Base-by-base conservation (phyloP, 768 basidiomycete genomes). In the Gloeophyllum trabeum region DNA sequence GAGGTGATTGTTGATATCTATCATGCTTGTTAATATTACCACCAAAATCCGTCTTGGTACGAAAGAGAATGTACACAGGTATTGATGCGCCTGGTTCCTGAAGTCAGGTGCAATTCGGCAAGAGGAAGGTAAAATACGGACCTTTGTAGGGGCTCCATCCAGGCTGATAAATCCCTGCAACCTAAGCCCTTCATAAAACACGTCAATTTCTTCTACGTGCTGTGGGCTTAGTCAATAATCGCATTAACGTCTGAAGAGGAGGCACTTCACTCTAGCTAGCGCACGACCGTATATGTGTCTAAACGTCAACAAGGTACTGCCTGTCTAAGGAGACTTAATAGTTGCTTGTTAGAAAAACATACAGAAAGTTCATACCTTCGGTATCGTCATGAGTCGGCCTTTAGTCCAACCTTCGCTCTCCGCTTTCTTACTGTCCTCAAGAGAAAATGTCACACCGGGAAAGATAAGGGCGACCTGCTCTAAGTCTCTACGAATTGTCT, bases 111-210 rank as follows among this genome's bases (percentile, higher is more conserved):
- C n/a, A 28, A 36, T 16, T n/a, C n/a, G n/a, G n/a, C n/a, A 22
- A 18, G n/a, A 21, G 40, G 39, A 45, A 48, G 39, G 39, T 6
- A 28, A 36, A 52, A 49, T 43, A 46, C 51, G 42, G 46, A 80
- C 91, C 66, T 82, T 90, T 18, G 86, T 80, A 46, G 67, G 61
- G 19, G 81, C 73, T 5, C 88, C 87, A 14, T 75, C 71, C 4
- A 90, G 66, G 54, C 88, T 86, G 43, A 96, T 77, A 56, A 98
- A 97, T 0, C 94, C 94, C 43, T 80, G 66, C 5, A 89, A 61
- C 35, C 58, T 71, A 52, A 82, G 59, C 13, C 66, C 61, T 6
- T 64, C 79, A n/a, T 59, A 66, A 24, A 51, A 53, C 1, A 67
- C 59, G 22, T 75, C 50, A 39, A 91, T 69, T 43, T 74, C 70